Conservation (phyloP, 306 rosid species). For the Lotus japonicus region DNA sequence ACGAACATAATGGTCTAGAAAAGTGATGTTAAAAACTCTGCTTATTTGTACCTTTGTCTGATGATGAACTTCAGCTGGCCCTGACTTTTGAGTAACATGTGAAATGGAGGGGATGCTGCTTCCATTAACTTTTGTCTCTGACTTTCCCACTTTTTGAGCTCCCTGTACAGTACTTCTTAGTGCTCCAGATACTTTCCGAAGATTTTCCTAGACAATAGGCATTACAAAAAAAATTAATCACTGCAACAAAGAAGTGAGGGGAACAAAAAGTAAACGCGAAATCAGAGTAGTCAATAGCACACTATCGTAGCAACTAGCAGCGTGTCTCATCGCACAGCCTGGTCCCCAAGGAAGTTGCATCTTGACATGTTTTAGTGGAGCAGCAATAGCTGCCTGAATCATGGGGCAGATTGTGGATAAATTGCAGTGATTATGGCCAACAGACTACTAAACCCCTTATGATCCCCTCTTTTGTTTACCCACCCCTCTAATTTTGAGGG, state of each 20-base stretch:
- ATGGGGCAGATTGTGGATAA: neutral
- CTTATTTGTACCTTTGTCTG: constrained; percentile 40
- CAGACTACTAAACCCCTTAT: neutral
- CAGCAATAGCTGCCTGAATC: too few species aligned
- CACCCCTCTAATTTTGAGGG: neutral
- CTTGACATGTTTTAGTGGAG: neutral
- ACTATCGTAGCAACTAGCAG: neutral
- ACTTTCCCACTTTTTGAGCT: constrained; percentile 38
- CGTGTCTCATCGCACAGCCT: neutral
- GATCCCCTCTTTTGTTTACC: neutral
- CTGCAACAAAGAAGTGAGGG: constrained; percentile 6
- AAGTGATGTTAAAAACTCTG: neutral
- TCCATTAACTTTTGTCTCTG: constrained; percentile 37
- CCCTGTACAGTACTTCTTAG: constrained; percentile 38
- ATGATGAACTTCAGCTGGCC: constrained; percentile 34
- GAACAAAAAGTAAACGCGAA: neutral
- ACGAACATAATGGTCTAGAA: neutral
- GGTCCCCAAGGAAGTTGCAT: neutral
- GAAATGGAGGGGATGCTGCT: constrained; percentile 31
- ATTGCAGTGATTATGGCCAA: neutral
- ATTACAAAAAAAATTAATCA: constrained; percentile 4
- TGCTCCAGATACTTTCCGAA: constrained; percentile 60
- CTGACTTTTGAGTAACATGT: constrained; percentile 32
- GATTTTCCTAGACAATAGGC: constrained; percentile 34
- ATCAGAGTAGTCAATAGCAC: neutral